phyloP scores from a whole-genome alignment of 352 stramenopile species.

The Phytophthora sansomeana region DNA sequence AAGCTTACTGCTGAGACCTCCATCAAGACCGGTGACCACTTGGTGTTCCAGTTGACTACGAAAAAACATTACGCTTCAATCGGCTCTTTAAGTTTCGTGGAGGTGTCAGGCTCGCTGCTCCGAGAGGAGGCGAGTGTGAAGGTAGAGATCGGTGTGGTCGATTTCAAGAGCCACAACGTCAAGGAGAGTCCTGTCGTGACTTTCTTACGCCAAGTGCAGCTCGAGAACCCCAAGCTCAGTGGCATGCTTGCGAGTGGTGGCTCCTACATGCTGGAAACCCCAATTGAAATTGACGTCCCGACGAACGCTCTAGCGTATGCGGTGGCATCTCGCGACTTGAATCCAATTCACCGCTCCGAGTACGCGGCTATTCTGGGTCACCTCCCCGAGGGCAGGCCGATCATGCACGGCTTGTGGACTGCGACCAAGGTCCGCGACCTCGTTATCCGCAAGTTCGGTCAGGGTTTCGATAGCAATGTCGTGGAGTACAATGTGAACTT shows the following conservation, averaged over 20 bases:
- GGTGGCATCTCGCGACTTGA: conserved; percentile 84
- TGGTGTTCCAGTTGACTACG: conserved; percentile 61
- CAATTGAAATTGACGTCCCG: conserved; percentile 73
- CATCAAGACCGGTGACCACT: conserved; percentile 51
- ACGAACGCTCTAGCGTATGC: conserved; percentile 73
- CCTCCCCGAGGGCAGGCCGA: conserved; percentile 75
- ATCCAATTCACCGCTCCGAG: conserved; percentile 86
- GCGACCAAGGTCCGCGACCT: conserved; percentile 85
- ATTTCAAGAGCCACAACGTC: conserved; percentile 19
- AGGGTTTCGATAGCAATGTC: conserved; percentile 70
- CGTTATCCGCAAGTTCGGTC: conserved; percentile 59
- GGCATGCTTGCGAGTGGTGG: conserved; percentile 62
- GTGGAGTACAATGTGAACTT: conserved; percentile 82
- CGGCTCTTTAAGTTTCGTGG: conserved; percentile 46
- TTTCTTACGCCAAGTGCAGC: conserved; percentile 51
- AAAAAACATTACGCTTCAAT: conserved; percentile 66
- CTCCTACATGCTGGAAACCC: conserved; percentile 74
- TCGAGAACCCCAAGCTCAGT: conserved; percentile 27
- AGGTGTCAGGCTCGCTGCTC: conserved; percentile 59
- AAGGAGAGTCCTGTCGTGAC: conserved; percentile 59
- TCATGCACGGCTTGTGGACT: conserved; percentile 92
- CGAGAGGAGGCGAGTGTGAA: conserved; percentile 35
- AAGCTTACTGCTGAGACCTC: conserved; percentile 33
- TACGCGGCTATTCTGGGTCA: conserved; percentile 80
- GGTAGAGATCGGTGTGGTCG: background rate